Conservation (phyloP, 2,329 filamentous ascomycete genomes). For the Neofusicoccum kwambonambiense region DNA sequence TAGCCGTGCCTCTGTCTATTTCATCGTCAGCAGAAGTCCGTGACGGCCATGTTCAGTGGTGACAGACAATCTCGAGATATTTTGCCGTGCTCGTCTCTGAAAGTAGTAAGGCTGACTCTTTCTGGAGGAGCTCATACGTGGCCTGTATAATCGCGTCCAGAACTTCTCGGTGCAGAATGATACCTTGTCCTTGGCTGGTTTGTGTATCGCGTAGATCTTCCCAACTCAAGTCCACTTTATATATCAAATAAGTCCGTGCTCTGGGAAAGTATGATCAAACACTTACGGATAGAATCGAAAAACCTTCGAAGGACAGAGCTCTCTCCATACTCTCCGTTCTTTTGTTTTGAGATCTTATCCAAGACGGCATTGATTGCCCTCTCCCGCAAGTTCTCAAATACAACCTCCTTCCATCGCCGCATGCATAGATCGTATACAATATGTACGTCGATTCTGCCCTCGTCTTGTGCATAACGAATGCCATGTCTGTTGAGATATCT, state of each 20-base stretch:
- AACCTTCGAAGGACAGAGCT: background rate
- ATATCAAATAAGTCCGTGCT: background rate
- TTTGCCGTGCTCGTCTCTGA: background rate
- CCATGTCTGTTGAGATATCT: too few species aligned
- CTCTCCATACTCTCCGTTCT: background rate
- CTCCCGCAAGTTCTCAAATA: background rate
- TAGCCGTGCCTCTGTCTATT: background rate
- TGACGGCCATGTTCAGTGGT: background rate
- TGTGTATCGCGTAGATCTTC: too few species aligned
- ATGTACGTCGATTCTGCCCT: too few species aligned
- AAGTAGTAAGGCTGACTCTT: background rate
- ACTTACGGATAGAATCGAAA: background rate
- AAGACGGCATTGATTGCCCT: background rate
- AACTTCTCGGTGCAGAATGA: background rate
- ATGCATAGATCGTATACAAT: background rate
- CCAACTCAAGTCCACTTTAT: background rate
- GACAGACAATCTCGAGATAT: background rate
- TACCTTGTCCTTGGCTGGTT: background rate
- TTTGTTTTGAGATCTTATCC: background rate
- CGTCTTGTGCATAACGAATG: too few species aligned
- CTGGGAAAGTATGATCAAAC: background rate
- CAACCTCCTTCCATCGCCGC: background rate
- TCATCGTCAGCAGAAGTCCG: background rate
- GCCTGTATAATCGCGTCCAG: background rate
- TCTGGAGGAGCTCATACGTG: background rate